These are phyloP conservation scores for Epichloe aotearoae DNA, from an alignment of 2,329 filamentous ascomycete species.

Conservation along the genomic window DNA sequence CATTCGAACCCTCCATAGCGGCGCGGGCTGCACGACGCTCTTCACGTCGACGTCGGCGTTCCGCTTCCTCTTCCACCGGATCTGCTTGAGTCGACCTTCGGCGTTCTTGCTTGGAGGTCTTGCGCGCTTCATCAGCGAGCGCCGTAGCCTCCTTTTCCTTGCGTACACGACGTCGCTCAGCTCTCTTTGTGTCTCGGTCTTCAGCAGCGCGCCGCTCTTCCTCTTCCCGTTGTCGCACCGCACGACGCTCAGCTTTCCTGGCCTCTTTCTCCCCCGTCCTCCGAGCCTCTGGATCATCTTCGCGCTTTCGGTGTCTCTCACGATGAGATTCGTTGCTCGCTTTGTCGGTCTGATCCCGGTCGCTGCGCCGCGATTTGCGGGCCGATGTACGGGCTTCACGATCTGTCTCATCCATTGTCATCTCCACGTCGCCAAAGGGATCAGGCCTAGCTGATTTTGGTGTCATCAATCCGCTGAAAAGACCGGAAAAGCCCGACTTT, in stretches of 20 bases:
- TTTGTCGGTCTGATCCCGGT: conserved; percentile 29
- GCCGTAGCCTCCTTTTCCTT: conserved; percentile 34
- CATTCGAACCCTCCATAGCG: conserved; percentile 26
- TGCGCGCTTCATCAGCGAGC: conserved; percentile 31
- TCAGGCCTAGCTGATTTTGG: conserved; percentile 32
- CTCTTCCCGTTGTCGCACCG: conserved; percentile 34
- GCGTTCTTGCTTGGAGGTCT: conserved; percentile 33
- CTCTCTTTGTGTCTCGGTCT: conserved; percentile 34
- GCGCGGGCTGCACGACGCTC: conserved; percentile 33
- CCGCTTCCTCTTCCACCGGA: conserved; percentile 33
- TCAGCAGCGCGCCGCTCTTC: conserved; percentile 35
- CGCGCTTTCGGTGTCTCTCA: conserved; percentile 40
- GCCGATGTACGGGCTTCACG: conserved; percentile 49
- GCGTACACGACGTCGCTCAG: conserved; percentile 35
- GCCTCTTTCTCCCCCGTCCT: conserved; percentile 45
- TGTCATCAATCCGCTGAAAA: conserved; percentile 48
- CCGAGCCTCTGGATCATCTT: conserved; percentile 40
- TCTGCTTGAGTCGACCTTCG: conserved; percentile 33
- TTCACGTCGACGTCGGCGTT: conserved; percentile 40
- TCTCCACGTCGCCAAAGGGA: conserved; percentile 35
- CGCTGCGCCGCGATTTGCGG: conserved; percentile 44
- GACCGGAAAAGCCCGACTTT: conserved; percentile 41
- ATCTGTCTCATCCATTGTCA: conserved; percentile 38
- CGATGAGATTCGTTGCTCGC: conserved; percentile 38
- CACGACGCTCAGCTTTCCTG: conserved; percentile 40